Conservation (phyloP, 225 moss, liverwort and hornwort genomes). For the Polytrichum commune region DNA sequence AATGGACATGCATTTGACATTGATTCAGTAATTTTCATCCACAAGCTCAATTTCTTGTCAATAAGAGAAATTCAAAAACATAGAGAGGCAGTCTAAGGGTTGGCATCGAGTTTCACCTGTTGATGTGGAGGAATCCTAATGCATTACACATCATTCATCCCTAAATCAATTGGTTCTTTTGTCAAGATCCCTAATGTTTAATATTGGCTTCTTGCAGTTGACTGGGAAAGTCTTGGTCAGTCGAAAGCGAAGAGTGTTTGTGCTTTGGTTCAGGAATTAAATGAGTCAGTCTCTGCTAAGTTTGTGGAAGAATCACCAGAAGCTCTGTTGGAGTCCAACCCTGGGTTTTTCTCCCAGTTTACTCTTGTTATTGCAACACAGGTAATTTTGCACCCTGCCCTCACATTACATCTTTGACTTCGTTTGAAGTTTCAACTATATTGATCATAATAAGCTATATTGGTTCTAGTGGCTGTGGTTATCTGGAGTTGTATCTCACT, state of each 20-base stretch:
- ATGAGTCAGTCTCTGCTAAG: slow-evolving; percentile 82
- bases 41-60: no score
- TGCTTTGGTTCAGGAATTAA: slow-evolving; percentile 83
- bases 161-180: no score
- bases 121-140: no score
- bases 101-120: background rate
- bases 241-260: slow-evolving; percentile 85
- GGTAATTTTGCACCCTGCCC: slow-evolving; percentile 38
- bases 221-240: slow-evolving; percentile 81
- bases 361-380: slow-evolving; percentile 96
- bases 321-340: slow-evolving; percentile 74
- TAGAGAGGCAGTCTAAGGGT: slow-evolving; percentile 1
- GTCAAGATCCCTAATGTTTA: no score
- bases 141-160: no score
- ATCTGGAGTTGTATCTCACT: background rate
- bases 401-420: background rate
- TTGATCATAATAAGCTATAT: background rate
- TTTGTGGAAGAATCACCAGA: slow-evolving; percentile 88
- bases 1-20: no score
- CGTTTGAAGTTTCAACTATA: background rate
- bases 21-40: no score
- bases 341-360: slow-evolving; percentile 85
- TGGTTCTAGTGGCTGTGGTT: background rate
- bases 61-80: no score
- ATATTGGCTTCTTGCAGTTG: slow-evolving; percentile 58